Evolutionary conservation across 2,329 filamentous ascomycete genomes (phyloP).

Genomic region (Amylocarpus encephaloides): DNA sequence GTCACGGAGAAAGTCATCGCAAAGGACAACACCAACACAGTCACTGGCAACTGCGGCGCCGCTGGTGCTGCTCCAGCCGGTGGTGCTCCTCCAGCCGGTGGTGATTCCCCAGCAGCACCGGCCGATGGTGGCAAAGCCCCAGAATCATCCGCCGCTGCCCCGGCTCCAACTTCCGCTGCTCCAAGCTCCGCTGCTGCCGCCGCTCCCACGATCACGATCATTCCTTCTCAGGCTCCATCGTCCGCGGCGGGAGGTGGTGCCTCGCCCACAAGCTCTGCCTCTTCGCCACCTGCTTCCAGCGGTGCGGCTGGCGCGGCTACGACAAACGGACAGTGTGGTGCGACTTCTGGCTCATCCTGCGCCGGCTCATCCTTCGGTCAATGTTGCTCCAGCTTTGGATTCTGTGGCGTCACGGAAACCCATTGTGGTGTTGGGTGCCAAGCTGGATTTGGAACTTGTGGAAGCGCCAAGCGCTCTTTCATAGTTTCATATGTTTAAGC

Average conservation of each 20-base stretch:
- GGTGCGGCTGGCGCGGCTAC: neutral
- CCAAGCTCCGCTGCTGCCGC: no score
- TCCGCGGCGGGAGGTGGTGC: no score
- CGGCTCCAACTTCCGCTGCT: neutral
- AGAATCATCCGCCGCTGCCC: no score
- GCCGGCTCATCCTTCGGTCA: slow-evolving; percentile 2
- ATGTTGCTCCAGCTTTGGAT: slow-evolving; percentile 5
- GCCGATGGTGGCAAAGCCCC: no score
- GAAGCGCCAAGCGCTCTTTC: neutral
- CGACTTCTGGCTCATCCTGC: neutral
- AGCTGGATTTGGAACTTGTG: slow-evolving; percentile 4
- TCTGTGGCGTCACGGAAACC: slow-evolving; percentile 1
- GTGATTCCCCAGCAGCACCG: no score
- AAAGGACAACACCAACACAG: slow-evolving; percentile 8
- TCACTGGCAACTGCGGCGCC: slow-evolving; percentile 21
- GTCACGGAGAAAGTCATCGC: slow-evolving; percentile 7
- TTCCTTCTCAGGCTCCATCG: no score
- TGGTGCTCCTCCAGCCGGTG: no score
- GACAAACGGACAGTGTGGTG: slow-evolving; percentile 1
- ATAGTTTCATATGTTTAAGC: no score
- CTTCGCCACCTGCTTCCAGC: neutral
- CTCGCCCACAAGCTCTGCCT: neutral
- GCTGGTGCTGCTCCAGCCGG: slow-evolving; percentile 9
- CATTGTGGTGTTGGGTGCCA: slow-evolving; percentile 7
- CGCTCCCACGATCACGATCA: no score